Conservation (phyloP, 345 rosid species). For the Acer campestre region DNA sequence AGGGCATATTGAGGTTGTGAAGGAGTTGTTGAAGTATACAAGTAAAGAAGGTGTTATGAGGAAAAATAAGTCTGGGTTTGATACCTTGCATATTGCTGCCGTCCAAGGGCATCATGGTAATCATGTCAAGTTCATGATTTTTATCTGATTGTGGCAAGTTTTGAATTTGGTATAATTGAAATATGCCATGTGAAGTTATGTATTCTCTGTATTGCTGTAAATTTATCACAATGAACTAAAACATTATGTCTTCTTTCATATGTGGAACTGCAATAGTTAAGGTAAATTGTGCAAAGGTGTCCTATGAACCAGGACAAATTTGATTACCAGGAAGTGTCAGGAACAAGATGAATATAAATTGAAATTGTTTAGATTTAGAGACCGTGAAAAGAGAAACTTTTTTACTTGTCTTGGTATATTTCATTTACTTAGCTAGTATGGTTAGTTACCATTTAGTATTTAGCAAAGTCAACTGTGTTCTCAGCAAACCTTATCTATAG, state of each 20-base stretch:
- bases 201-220: not conserved
- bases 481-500: not conserved
- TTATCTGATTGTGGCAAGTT: not conserved
- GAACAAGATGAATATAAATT: not conserved
- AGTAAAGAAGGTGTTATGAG: conserved; percentile 69
- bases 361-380: not conserved
- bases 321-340: not conserved
- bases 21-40: conserved; percentile 81
- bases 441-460: not conserved
- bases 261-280: not conserved
- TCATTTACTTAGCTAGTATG: not conserved
- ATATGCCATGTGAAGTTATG: not conserved
- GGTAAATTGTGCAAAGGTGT: not conserved
- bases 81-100: conserved; percentile 90
- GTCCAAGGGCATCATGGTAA: conserved; percentile 89
- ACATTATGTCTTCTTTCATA: not conserved
- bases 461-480: not conserved
- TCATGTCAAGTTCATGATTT: conserved; percentile 12
- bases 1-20: conserved; percentile 88
- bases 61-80: conserved; percentile 80
- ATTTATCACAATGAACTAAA: not conserved
- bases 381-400: not conserved
- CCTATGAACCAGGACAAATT: not conserved
- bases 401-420: not conserved
- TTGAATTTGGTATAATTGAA: not conserved